A percentile compares a stretch with the other conserved stretches of the same genome.
These are phyloP conservation scores for Xerocomus minutiporus DNA, from an alignment of 1,284 basidiomycete species.

Conservation along the genomic window DNA sequence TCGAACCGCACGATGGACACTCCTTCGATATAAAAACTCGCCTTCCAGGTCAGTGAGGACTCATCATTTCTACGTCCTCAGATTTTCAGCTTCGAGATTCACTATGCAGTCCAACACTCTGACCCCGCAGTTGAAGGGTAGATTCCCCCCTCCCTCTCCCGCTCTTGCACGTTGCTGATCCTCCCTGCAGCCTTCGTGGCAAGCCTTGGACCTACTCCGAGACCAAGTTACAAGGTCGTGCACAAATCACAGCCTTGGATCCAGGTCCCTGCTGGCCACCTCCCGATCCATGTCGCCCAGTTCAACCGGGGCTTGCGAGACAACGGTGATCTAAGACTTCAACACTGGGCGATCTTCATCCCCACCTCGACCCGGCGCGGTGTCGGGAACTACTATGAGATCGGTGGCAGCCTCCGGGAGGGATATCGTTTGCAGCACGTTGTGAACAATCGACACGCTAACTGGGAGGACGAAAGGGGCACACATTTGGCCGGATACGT, in stretches of 20 bases:
- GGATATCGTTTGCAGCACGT: slow-evolving; percentile 14
- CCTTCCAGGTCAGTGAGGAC: background rate
- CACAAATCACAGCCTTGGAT: background rate
- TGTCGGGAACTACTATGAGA: slow-evolving; percentile 22
- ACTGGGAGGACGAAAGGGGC: slow-evolving; percentile 13
- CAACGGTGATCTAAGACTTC: slow-evolving; percentile 3
- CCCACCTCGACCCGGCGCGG: slow-evolving; percentile 21
- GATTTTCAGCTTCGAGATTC: background rate
- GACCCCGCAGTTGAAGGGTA: background rate
- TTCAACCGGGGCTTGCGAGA: slow-evolving; percentile 10
- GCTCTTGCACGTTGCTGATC: background rate
- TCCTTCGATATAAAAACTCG: slow-evolving; percentile 9
- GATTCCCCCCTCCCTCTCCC: background rate
- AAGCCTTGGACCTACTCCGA: background rate
- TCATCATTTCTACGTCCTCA: background rate
- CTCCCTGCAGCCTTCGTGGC: slow-evolving; percentile 10
- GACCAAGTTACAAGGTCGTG: slow-evolving; percentile 9
- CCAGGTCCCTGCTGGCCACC: slow-evolving; percentile 10
- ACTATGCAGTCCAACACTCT: background rate
- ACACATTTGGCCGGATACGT: slow-evolving; percentile 13
- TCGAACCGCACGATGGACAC: slow-evolving; percentile 1
- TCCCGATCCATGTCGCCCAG: slow-evolving; percentile 17
- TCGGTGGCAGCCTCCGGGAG: slow-evolving; percentile 11
- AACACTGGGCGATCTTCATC: slow-evolving; percentile 26
- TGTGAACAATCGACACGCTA: slow-evolving; percentile 7